Evolutionary conservation across 306 rosid genomes (phyloP).

Genomic region (Castanea crenata): DNA sequence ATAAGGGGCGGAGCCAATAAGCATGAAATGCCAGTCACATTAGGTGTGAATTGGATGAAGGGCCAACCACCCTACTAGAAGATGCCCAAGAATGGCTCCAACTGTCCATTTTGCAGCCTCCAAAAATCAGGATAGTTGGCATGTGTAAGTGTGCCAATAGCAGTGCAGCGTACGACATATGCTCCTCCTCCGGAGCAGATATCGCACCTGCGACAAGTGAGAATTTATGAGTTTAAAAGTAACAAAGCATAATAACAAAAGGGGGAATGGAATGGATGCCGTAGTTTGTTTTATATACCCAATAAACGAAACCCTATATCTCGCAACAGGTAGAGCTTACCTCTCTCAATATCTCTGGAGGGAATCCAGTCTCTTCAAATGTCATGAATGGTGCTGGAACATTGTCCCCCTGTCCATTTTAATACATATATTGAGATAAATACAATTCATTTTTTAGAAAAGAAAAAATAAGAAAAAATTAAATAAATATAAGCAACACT

Average conservation of each 20-base stretch:
- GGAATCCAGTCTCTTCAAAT: slow-evolving; percentile 90
- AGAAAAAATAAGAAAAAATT: background rate
- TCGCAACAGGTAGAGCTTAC: slow-evolving; percentile 46
- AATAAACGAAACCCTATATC: slow-evolving; percentile 19
- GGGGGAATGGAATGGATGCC: slow-evolving; percentile 34
- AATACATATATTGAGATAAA: slow-evolving; percentile 25
- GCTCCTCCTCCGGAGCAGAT: slow-evolving; percentile 99
- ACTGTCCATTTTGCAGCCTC: slow-evolving; percentile 99
- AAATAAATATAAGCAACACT: slow-evolving; percentile 6
- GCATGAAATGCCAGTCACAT: slow-evolving; percentile 96
- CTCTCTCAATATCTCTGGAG: slow-evolving; percentile 94
- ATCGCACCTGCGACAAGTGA: slow-evolving; percentile 99
- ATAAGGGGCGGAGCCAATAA: slow-evolving; percentile 83
- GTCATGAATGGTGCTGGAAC: slow-evolving; percentile 93
- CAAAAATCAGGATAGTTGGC: slow-evolving; percentile 95
- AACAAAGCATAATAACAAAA: slow-evolving; percentile 24
- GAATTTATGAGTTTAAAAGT: slow-evolving; percentile 73
- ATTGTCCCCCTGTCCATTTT: slow-evolving; percentile 77
- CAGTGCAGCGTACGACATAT: slow-evolving; percentile 99
- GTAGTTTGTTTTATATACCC: slow-evolving; percentile 26
- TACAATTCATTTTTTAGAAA: background rate
- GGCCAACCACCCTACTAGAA: slow-evolving; percentile 92
- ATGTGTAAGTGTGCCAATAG: slow-evolving; percentile 90
- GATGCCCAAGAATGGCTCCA: slow-evolving; percentile 98
- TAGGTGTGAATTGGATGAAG: slow-evolving; percentile 88